Evolutionary conservation across 2,329 filamentous ascomycete species (phyloP).

Genomic region (Penicillium nordicum): DNA sequence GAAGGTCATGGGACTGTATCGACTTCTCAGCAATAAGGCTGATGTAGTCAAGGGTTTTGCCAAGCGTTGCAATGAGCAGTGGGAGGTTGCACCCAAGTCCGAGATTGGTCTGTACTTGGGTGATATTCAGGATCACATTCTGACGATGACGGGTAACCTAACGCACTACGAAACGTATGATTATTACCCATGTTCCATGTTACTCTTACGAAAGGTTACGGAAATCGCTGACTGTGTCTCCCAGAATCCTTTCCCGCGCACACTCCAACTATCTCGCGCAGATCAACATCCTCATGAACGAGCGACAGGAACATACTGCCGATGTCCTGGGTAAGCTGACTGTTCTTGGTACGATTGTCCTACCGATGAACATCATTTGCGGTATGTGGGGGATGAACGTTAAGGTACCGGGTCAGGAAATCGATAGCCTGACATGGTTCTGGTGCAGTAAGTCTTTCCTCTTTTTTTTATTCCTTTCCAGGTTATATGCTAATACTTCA

Average conservation of each 20-base stretch:
- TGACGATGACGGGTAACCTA: conserved; percentile 97
- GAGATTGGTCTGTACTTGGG: conserved; percentile 97
- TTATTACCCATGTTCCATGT: background rate
- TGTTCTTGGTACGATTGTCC: conserved; percentile 90
- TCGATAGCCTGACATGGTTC: conserved; percentile 76
- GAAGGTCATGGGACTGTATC: conserved; percentile 93
- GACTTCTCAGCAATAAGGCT: conserved; percentile 91
- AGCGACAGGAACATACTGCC: conserved; percentile 90
- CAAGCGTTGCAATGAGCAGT: conserved; percentile 96
- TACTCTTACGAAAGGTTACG: conserved; percentile 4
- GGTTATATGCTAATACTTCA: conserved; percentile 3
- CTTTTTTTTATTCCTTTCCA: background rate
- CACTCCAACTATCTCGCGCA: conserved; percentile 98
- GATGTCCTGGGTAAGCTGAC: conserved; percentile 94
- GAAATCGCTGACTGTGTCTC: conserved; percentile 9
- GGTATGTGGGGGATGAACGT: conserved; percentile 99
- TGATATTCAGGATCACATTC: conserved; percentile 98
- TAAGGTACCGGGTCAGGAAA: conserved; percentile 86
- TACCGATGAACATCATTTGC: conserved; percentile 99
- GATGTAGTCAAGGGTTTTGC: conserved; percentile 99
- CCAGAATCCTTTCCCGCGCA: conserved; percentile 79
- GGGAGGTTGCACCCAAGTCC: conserved; percentile 89
- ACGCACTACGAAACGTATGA: conserved; percentile 92
- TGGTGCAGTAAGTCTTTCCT: conserved; percentile 48
- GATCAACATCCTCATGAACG: conserved; percentile 98